These are phyloP conservation scores for Filosporella fistucella DNA, from an alignment of 495 filamentous ascomycete species.

Conservation along the genomic window DNA sequence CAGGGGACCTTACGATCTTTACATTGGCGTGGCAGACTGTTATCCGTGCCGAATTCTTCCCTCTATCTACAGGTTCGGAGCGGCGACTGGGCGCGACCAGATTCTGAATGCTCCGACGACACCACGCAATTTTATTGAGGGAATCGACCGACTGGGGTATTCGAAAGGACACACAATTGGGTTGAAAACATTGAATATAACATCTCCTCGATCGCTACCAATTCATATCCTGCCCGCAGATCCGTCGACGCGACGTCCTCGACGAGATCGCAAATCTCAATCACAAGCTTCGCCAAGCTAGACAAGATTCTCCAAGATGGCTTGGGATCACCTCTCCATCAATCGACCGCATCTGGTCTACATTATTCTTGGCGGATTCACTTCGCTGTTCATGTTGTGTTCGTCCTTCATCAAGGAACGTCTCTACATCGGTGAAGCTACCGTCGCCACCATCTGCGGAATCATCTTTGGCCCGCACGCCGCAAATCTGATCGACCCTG, in stretches of 20 bases:
- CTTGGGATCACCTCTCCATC: slow-evolving; percentile 87
- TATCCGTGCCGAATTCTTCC: no score
- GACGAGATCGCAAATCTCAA: background rate
- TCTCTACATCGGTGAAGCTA: slow-evolving; percentile 98
- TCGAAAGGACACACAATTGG: slow-evolving; percentile 9
- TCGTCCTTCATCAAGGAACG: slow-evolving; percentile 97
- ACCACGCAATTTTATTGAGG: slow-evolving; percentile 21
- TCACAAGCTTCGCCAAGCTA: background rate
- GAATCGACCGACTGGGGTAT: slow-evolving; percentile 26
- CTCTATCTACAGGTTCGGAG: slow-evolving; percentile 25
- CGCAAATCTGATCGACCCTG: slow-evolving; percentile 83
- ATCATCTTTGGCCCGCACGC: slow-evolving; percentile 97
- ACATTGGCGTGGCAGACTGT: no score
- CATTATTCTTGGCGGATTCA: slow-evolving; percentile 97
- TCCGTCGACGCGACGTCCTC: background rate
- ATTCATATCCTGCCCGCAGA: no score
- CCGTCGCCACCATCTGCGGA: slow-evolving; percentile 91
- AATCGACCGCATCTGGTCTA: slow-evolving; percentile 97
- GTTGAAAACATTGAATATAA: slow-evolving; percentile 12
- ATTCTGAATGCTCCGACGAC: slow-evolving; percentile 41
- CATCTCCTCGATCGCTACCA: no score
- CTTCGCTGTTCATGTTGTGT: slow-evolving; percentile 96
- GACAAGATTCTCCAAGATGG: slow-evolving; percentile 62
- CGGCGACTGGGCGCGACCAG: slow-evolving; percentile 50
- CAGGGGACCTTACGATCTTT: no score